Evolutionary conservation across 139 green algal genomes (phyloP).

Genomic region (Chlorella sp.): DNA sequence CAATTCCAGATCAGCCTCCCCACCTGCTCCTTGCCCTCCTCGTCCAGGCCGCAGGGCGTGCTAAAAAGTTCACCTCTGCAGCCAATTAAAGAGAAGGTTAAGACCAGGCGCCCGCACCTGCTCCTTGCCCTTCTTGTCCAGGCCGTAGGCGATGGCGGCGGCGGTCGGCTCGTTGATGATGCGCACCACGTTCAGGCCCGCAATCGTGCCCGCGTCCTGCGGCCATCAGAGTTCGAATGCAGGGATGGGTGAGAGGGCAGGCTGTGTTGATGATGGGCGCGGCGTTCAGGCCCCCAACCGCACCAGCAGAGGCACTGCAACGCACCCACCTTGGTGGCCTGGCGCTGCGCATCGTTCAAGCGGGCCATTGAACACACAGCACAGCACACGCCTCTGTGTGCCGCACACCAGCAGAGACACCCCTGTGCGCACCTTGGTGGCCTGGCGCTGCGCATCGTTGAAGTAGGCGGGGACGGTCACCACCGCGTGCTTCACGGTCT

Average conservation of each 20-base stretch:
- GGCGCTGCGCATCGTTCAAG: constrained; percentile 98
- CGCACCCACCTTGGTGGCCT: constrained; percentile 94
- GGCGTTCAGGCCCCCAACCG: background rate
- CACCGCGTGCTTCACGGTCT: constrained; percentile 85
- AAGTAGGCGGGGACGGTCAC: constrained; percentile 99
- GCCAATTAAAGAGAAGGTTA: too few relatives aligned
- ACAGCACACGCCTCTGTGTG: too few relatives aligned
- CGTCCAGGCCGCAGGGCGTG: constrained; percentile 97
- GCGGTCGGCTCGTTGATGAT: constrained; percentile 99
- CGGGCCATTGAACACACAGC: constrained; percentile 83
- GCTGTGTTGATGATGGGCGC: background rate
- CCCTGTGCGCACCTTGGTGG: constrained; percentile 97
- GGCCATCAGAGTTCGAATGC: background rate
- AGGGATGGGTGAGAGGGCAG: background rate
- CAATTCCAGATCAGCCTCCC: too few relatives aligned
- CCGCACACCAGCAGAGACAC: constrained; percentile 19
- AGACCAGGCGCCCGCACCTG: too few relatives aligned
- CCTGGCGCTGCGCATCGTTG: constrained; percentile 98
- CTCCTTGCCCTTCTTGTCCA: constrained; percentile 86
- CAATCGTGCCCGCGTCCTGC: constrained; percentile 69
- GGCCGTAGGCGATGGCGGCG: constrained; percentile 95
- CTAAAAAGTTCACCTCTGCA: too few relatives aligned
- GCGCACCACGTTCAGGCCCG: constrained; percentile 90
- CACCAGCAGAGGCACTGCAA: constrained; percentile 26
- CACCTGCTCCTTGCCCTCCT: constrained; percentile 71